Evolutionary conservation across 805 yeast species (phyloP).

Genomic region (Candida glaebosa): DNA sequence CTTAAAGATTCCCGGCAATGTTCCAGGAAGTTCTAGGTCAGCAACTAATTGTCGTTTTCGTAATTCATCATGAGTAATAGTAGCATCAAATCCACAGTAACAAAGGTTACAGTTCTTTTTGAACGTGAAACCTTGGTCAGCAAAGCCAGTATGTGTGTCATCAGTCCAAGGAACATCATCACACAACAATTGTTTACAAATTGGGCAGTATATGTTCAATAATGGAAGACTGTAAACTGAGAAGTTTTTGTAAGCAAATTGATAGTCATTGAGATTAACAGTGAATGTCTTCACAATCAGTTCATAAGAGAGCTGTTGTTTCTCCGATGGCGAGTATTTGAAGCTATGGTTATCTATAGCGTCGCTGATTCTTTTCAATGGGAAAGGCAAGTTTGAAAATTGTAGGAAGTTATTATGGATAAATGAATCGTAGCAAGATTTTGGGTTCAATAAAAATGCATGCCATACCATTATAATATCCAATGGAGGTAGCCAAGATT

Average conservation of each 20-base stretch:
- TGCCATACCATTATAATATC: constrained; percentile 25
- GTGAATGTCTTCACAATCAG: background rate
- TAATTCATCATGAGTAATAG: constrained; percentile 18
- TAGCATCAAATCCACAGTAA: constrained; percentile 10
- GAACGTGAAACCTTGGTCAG: constrained; percentile 9
- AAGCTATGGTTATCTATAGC: constrained; percentile 8
- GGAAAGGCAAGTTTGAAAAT: constrained; percentile 18
- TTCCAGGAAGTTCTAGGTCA: constrained; percentile 9
- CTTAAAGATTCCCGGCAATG: constrained; percentile 7
- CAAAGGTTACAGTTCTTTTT: constrained; percentile 7
- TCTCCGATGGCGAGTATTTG: constrained; percentile 7
- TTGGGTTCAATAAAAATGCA: constrained; percentile 18
- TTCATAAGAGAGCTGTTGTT: constrained; percentile 2
- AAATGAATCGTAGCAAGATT: constrained; percentile 13
- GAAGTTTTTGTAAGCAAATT: constrained; percentile 1
- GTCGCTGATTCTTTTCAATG: constrained; percentile 9
- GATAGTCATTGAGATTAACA: constrained; percentile 1
- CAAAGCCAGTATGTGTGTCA: constrained; percentile 7
- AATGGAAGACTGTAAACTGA: constrained; percentile 6
- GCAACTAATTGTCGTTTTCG: constrained; percentile 17
- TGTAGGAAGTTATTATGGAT: constrained; percentile 13
- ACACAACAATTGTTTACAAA: constrained; percentile 8
- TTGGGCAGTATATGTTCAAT: constrained; percentile 13
- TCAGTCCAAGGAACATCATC: constrained; percentile 9
- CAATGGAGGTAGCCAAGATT: constrained; percentile 17